Evolutionary conservation across 805 yeast genomes (phyloP).

Genomic region (Candida tallmaniae): DNA sequence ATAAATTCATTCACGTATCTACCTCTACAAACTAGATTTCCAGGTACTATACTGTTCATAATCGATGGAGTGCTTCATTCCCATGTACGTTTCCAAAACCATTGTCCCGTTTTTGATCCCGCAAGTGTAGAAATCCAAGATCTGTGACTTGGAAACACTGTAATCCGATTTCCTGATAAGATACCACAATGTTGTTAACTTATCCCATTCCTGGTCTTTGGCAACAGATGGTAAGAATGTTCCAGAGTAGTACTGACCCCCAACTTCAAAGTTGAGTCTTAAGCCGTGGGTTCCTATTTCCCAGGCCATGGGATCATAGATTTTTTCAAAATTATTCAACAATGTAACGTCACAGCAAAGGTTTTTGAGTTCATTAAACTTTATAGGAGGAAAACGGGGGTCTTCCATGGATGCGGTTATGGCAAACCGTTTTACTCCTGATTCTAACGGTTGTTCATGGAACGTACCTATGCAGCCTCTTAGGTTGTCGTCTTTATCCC

Average conservation of each 20-base stretch:
- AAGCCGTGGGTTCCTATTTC: slow-evolving; percentile 79
- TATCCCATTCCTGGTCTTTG: slow-evolving; percentile 77
- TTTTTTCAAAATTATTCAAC: slow-evolving; percentile 52
- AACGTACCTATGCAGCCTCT: slow-evolving; percentile 97
- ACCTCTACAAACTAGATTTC: background rate
- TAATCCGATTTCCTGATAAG: slow-evolving; percentile 72
- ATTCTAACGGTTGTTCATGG: slow-evolving; percentile 41
- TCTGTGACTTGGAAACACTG: slow-evolving; percentile 11
- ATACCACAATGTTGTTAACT: slow-evolving; percentile 63
- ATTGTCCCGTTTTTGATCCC: slow-evolving; percentile 32
- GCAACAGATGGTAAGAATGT: slow-evolving; percentile 93
- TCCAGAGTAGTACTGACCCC: slow-evolving; percentile 49
- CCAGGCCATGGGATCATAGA: slow-evolving; percentile 65
- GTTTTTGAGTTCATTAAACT: slow-evolving; percentile 45
- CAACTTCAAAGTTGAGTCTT: slow-evolving; percentile 45
- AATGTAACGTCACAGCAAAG: slow-evolving; percentile 63
- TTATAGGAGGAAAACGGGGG: slow-evolving; percentile 67
- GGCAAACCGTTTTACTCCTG: slow-evolving; percentile 62
- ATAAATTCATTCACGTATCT: background rate
- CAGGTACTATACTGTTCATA: slow-evolving; percentile 21
- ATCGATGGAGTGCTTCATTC: slow-evolving; percentile 23
- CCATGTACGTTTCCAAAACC: slow-evolving; percentile 31
- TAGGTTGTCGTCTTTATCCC: slow-evolving; percentile 56
- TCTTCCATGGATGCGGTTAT: slow-evolving; percentile 68
- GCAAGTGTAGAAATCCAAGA: slow-evolving; percentile 21